Percentiles rank a stretch among this genome's conserved stretches.
These are phyloP conservation scores for Actinomortierella ambigua DNA, from an alignment of 371 early-diverging fungal species.

Conservation along the genomic window DNA sequence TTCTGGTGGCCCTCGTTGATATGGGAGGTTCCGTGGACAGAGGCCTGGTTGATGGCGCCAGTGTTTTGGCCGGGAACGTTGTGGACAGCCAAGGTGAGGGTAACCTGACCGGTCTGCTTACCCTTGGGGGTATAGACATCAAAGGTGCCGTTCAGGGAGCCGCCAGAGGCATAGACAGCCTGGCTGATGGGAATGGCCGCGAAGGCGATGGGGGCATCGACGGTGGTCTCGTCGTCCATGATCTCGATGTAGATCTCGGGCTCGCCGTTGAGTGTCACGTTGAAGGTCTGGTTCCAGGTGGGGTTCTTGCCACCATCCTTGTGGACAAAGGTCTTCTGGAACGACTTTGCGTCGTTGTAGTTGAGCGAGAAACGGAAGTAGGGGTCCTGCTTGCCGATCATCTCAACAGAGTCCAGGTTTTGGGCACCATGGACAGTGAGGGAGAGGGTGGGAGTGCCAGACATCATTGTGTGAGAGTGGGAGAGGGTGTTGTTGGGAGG, in stretches of 20 bases:
- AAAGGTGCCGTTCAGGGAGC: conserved; percentile 54
- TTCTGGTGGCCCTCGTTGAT: conserved; percentile 53
- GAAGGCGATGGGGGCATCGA: conserved; percentile 61
- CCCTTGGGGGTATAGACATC: conserved; percentile 53
- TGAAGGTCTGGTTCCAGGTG: conserved; percentile 63
- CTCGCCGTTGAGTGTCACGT: conserved; percentile 51
- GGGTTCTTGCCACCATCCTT: conserved; percentile 59
- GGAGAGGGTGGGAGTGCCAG: conserved; percentile 36
- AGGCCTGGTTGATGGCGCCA: conserved; percentile 14
- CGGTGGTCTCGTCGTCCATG: conserved; percentile 55
- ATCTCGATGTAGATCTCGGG: conserved; percentile 61
- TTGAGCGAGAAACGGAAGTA: conserved; percentile 58
- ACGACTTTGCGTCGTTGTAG: conserved; percentile 50
- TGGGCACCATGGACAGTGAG: conserved; percentile 51
- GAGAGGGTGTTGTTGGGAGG: conserved; percentile 11
- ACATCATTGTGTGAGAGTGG: conserved; percentile 22
- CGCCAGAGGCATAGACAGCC: conserved; percentile 56
- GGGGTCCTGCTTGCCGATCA: conserved; percentile 65
- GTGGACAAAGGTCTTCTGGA: conserved; percentile 59
- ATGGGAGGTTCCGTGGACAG: conserved; percentile 55
- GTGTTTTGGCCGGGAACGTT: conserved; percentile 56
- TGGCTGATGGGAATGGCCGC: conserved; percentile 65
- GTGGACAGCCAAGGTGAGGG: conserved; percentile 52
- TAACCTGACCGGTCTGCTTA: conserved; percentile 54
- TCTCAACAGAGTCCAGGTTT: conserved; percentile 49